phyloP scores from a whole-genome alignment of 371 early-diverging fungal genomes.

The Conidiobolus coronatus region DNA sequence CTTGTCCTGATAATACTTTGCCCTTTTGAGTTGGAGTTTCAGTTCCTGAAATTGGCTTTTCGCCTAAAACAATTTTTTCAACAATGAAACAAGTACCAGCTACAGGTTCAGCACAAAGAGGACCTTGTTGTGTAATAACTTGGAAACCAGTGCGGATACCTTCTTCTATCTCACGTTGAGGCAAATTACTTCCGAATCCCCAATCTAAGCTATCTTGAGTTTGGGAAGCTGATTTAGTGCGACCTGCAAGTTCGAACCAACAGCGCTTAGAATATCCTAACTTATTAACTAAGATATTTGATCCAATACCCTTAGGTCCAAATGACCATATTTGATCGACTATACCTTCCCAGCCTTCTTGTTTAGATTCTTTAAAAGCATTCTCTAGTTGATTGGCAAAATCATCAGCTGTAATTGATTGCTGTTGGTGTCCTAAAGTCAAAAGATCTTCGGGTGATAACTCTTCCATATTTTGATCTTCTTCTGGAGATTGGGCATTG shows the following conservation, averaged over 20 bases:
- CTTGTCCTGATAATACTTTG: conserved; percentile 30
- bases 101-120: conserved; percentile 86
- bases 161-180: conserved; percentile 36
- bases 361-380: conserved; percentile 7
- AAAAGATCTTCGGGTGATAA: neutral
- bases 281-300: conserved; percentile 67
- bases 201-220: no score
- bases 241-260: neutral
- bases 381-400: conserved; percentile 6
- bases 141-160: conserved; percentile 84
- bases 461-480: neutral
- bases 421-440: neutral
- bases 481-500: neutral
- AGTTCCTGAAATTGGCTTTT: conserved; percentile 5
- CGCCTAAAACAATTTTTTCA: conserved; percentile 31
- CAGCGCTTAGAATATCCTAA: neutral
- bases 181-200: conserved; percentile 8
- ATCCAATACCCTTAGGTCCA: conserved; percentile 67
- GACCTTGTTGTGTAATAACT: conserved; percentile 69
- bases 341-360: conserved; percentile 8
- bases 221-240: no score
- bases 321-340: conserved; percentile 34
- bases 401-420: neutral
- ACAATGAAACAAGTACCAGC: conserved; percentile 71
- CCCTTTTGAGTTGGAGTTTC: neutral